A percentile compares a stretch with the other conserved stretches of the same genome.
Conservation (phyloP, 805 yeast species). For the Kuraishia ogatae region DNA sequence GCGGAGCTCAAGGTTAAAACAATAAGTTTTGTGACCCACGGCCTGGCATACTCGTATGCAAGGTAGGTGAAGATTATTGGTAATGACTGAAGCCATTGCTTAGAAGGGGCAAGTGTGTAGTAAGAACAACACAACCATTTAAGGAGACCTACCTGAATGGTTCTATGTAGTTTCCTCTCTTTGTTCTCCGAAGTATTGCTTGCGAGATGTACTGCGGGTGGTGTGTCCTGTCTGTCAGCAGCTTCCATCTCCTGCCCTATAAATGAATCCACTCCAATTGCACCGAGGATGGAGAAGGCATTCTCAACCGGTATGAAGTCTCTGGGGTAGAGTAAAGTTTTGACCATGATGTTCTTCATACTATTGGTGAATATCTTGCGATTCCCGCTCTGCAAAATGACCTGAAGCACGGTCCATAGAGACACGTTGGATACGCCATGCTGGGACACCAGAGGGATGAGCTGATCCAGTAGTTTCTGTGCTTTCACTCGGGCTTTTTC, state of each 20-base stretch:
- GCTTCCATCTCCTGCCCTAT: not conserved
- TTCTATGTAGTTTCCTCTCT: not conserved
- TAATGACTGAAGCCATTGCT: constrained; percentile 10
- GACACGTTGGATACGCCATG: not conserved
- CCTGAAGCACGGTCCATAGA: not conserved
- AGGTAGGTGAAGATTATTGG: constrained; percentile 17
- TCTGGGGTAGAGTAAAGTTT: not conserved
- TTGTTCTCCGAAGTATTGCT: not conserved
- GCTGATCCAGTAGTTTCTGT: not conserved
- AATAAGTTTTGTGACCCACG: constrained; percentile 9
- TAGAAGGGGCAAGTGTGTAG: constrained; percentile 10
- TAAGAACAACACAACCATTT: constrained; percentile 1
- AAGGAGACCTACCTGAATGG: not conserved
- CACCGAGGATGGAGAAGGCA: not conserved
- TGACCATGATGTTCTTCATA: not conserved
- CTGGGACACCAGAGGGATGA: not conserved
- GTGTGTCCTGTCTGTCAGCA: not conserved
- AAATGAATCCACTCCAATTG: not conserved
- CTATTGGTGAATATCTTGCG: not conserved
- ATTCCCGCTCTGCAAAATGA: not conserved
- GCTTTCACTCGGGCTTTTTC: not conserved
- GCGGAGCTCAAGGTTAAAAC: constrained; percentile 11
- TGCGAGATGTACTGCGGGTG: not conserved
- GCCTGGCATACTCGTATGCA: constrained; percentile 18
- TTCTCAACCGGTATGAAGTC: not conserved